Evolutionary conservation across 2,329 filamentous ascomycete species (phyloP), one percentile per base, ranked within the genome.

Genomic region (Tetracladium maxilliforme): DNA sequence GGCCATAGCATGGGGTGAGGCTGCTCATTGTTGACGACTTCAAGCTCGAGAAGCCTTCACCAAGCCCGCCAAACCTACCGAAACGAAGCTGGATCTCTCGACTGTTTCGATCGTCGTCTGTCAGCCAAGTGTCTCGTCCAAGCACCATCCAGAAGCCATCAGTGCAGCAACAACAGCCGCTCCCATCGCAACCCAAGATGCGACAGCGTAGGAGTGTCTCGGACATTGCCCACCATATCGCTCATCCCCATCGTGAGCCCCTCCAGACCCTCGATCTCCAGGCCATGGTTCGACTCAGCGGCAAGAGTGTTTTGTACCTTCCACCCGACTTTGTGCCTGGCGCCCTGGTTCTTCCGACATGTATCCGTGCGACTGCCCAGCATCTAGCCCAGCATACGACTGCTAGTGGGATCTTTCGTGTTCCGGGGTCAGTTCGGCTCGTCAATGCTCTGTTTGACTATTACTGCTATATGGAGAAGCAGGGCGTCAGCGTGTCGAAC

Each of bases 321-420:
- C 70, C 71, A 1, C 35, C 52, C 4, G 68, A 71, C 26, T 67
- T 73, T 36, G 54, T 69, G 4, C 59, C 68, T 2, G 56, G 61
- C 11, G 59, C 61, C 14, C 47, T 79, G 14, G 48, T 64, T 11
- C 47, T 79, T 16, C 73, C 73, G 7, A 76, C 72, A 4, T 75
- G 72, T 34, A 56, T 79, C 24, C 67, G 72, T 22, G 72, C 73
- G 7, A 70, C 67, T 7, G 70, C 65, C n/a, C 67, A 76, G 33
- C 61, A 70, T 41, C 55, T 79, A 7, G 54, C 70, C 4, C 64
- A 74, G 23, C 49, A 75, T 42, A 31, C 41, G 10, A 34, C 35
- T 24, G 62, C 64, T 3, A 56, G 61, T 18, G 73, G 73, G 1
- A 47, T 79, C 6, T 79, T 79, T 32, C 61, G 70, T 6, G 61